These are phyloP conservation scores for Torulaspora indica DNA, from an alignment of 805 yeast species.

Conservation along the genomic window DNA sequence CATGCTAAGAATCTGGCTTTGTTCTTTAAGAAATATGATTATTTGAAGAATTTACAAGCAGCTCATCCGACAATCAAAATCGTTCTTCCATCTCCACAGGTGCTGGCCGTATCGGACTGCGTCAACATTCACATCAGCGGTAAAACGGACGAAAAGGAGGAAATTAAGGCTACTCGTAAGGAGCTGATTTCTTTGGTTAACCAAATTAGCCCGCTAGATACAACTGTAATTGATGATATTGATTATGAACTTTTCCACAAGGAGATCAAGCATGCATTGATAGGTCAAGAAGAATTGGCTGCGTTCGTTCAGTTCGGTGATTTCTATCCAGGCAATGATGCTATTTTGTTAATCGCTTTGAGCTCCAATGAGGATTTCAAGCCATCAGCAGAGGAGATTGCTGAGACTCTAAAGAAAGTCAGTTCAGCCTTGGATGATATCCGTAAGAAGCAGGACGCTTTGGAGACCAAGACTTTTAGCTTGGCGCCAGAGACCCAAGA, in stretches of 20 bases:
- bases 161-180: conserved; percentile 61
- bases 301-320: conserved; percentile 57
- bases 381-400: conserved; percentile 59
- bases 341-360: conserved; percentile 52
- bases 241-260: conserved; percentile 42
- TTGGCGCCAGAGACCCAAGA: conserved; percentile 55
- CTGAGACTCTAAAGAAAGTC: conserved; percentile 50
- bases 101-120: conserved; percentile 42
- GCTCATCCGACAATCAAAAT: conserved; percentile 44
- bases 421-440: conserved; percentile 51
- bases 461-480: conserved; percentile 47
- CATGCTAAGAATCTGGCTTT: conserved; percentile 77
- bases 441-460: conserved; percentile 52
- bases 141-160: conserved; percentile 42
- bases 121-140: conserved; percentile 64
- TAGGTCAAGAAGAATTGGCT: conserved; percentile 39
- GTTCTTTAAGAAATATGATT: conserved; percentile 52
- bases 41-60: conserved; percentile 41
- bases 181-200: conserved; percentile 71
- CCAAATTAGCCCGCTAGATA: conserved; percentile 60
- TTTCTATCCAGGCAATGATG: conserved; percentile 41
- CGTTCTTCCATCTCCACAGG: conserved; percentile 43
- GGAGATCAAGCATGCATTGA: conserved; percentile 27
- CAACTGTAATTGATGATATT: conserved; percentile 56
- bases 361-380: conserved; percentile 61